Percentiles rank a stretch among this genome's conserved stretches.
Conservation (phyloP, 2,329 filamentous ascomycete genomes). For the Chaetomium sp. region DNA sequence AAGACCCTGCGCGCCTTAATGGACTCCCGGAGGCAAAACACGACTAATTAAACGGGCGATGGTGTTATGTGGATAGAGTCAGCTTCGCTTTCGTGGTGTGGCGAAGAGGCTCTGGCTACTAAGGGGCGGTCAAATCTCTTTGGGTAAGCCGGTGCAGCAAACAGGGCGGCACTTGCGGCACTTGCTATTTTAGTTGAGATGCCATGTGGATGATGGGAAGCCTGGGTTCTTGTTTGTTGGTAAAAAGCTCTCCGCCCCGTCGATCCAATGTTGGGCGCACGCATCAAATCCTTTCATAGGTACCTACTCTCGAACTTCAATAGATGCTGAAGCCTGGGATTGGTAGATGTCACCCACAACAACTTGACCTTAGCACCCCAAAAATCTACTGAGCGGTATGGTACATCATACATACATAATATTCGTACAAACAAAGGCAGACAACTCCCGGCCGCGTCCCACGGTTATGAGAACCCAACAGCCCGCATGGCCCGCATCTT, state of each 20-base stretch:
- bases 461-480: constrained; percentile 50
- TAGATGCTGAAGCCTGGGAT: background rate
- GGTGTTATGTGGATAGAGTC: background rate
- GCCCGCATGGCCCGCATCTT: constrained; percentile 63
- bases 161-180: background rate
- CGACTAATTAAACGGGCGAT: constrained; percentile 23
- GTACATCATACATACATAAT: constrained; percentile 11
- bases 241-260: background rate
- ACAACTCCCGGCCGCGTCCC: background rate
- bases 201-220: constrained; percentile 18
- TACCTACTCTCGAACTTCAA: background rate
- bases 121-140: background rate
- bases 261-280: background rate
- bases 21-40: constrained; percentile 32
- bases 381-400: constrained; percentile 11
- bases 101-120: background rate
- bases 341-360: background rate
- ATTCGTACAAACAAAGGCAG: constrained; percentile 1
- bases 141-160: background rate
- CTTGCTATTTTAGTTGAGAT: constrained; percentile 21
- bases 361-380: too few relatives aligned
- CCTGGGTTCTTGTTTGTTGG: background rate
- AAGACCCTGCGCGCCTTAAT: constrained; percentile 30
- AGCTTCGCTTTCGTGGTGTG: background rate
- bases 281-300: too few relatives aligned